Evolutionary conservation across 257 asterid genomes (phyloP), one percentile per base, ranked within the genome.

Genomic region (Vinca minor): DNA sequence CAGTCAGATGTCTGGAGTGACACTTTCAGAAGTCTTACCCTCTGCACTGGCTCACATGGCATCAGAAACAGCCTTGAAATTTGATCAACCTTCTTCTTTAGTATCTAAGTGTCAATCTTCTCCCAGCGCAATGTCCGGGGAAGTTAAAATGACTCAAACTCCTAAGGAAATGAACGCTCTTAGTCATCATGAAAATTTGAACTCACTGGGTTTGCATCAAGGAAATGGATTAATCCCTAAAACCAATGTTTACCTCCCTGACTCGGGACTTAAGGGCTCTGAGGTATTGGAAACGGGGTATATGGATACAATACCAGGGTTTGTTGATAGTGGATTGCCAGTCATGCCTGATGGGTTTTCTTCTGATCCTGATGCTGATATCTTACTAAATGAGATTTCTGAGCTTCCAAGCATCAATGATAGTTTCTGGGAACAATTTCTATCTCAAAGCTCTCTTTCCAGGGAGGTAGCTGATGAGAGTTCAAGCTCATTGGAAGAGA

Each of bases 361-460:
- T 57, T 78, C 77, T 49, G 81, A 76, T 70, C 71, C 74, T 50
- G 82, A 81, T 28, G 80, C 68, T 64, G 91, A 81, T 69, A 58
- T 72, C 38, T 60, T 81, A 74, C 73, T 75, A 20, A 88, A 75
- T 55, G 86, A 77, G 69, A 68, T 74, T 56, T 85, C 81, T 48
- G 78, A 82, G 68, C 89, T 83, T 52, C 87, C 96, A 1, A 84
- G 87, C 32, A 88, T 85, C 59, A 74, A 82, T 54, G 94, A 88
- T 74, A 83, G 74, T 45, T 88, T 88, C 74, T 83, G 94, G 96
- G 96, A 85, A 78, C 94, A 88, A 41, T 83, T 87, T 77, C 95
- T 87, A 55, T 79, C 90, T 7, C 73, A 69, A 47, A 76, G 80
- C 73, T 83, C 89, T 63, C 74, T 81, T 18, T 29, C 74, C 26